Percentiles rank a stretch among this genome's conserved stretches.
Evolutionary conservation across 495 filamentous ascomycete species (phyloP).

Genomic region (Staphylotrichum longicolle): DNA sequence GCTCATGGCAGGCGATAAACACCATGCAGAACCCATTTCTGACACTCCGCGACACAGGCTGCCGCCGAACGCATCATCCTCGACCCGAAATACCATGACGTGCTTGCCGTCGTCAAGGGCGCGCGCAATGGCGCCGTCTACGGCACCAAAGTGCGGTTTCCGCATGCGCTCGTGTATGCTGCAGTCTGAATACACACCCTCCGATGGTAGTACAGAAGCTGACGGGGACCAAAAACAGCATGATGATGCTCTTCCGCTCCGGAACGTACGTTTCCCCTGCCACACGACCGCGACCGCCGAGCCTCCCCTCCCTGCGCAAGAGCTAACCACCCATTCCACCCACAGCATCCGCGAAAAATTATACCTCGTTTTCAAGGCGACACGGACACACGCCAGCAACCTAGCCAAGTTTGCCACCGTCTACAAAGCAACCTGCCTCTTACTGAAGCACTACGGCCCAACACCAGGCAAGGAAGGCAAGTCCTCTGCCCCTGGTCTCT

Average conservation of each 20-base stretch:
- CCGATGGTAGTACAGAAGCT: slow-evolving; percentile 44
- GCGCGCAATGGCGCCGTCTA: slow-evolving; percentile 97
- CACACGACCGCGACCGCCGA: background rate
- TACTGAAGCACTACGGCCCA: slow-evolving; percentile 63
- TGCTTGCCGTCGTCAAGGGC: slow-evolving; percentile 81
- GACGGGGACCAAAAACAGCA: slow-evolving; percentile 47
- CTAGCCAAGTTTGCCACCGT: slow-evolving; percentile 84
- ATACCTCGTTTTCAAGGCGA: slow-evolving; percentile 76
- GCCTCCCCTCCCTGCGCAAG: slow-evolving; percentile 1
- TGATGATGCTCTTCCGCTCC: slow-evolving; percentile 91
- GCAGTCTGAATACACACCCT: background rate
- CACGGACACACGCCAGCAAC: slow-evolving; percentile 86
- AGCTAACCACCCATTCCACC: background rate
- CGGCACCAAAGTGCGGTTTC: slow-evolving; percentile 96
- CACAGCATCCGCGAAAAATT: slow-evolving; percentile 72
- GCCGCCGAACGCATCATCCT: slow-evolving; percentile 68
- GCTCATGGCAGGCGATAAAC: background rate
- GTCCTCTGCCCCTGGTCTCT: slow-evolving; percentile 2
- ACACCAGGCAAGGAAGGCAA: slow-evolving; percentile 56
- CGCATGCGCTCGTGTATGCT: slow-evolving; percentile 87
- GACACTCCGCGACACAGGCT: slow-evolving; percentile 32
- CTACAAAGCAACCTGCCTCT: slow-evolving; percentile 78
- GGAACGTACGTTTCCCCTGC: slow-evolving; percentile 60
- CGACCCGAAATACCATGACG: slow-evolving; percentile 76
- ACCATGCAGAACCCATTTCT: slow-evolving; percentile 3